Percentiles rank a stretch among this genome's conserved stretches.
These are phyloP conservation scores for Paspalum vaginatum DNA, from an alignment of 176 grass and related monocot genomes.

Conservation along the genomic window DNA sequence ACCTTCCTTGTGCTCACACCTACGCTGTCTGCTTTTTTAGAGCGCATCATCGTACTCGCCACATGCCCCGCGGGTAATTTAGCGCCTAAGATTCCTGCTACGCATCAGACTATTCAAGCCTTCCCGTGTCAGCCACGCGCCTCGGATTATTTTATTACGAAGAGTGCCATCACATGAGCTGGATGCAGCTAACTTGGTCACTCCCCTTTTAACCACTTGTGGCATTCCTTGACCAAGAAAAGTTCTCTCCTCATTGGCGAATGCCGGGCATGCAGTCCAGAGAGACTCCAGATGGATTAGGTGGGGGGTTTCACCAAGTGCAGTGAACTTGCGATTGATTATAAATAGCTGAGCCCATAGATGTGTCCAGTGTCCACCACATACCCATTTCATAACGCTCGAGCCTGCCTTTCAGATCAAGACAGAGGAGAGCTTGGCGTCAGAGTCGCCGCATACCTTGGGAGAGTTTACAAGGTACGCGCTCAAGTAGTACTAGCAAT, in stretches of 20 bases:
- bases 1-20: conserved; percentile 14
- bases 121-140: conserved; percentile 51
- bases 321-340: conserved; percentile 19
- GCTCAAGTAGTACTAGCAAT: neutral
- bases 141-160: conserved; percentile 34
- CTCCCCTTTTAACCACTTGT: conserved; percentile 14
- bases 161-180: conserved; percentile 42
- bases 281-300: conserved; percentile 43
- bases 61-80: conserved; percentile 27
- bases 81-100: conserved; percentile 34
- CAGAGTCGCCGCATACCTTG: conserved; percentile 19
- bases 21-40: neutral
- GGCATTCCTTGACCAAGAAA: conserved; percentile 31
- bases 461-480: neutral
- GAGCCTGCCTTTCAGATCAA: conserved; percentile 7
- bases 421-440: neutral
- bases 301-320: conserved; percentile 32
- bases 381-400: neutral
- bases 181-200: conserved; percentile 45
- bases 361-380: conserved; percentile 16
- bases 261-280: conserved; percentile 3
- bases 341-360: conserved; percentile 44
- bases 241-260: neutral
- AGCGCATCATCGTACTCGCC: conserved; percentile 17
- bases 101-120: conserved; percentile 13